phyloP scores from a whole-genome alignment of 164 flowering plant species.

The Santalum album region DNA sequence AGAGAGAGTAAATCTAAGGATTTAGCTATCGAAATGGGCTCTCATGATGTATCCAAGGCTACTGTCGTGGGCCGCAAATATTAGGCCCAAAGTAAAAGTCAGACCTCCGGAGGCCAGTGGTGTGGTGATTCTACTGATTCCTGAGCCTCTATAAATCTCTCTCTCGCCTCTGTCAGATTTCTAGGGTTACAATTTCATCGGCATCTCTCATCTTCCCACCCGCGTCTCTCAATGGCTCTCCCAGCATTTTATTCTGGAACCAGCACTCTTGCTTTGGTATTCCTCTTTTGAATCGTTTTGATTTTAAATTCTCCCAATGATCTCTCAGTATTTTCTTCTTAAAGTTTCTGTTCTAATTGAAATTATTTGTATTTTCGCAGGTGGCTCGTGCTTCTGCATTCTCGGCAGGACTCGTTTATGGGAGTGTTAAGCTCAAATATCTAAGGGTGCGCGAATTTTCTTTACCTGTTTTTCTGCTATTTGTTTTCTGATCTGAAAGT shows the following conservation, averaged over 20 bases:
- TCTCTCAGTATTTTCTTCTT: constrained; percentile 4
- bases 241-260: constrained; percentile 71
- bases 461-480: neutral
- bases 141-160: too few relatives aligned
- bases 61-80: too few relatives aligned
- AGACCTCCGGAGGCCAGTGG: too few relatives aligned
- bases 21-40: too few relatives aligned
- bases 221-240: constrained; percentile 37
- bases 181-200: too few relatives aligned
- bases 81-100: too few relatives aligned
- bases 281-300: too few relatives aligned
- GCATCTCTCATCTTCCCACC: neutral
- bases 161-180: too few relatives aligned
- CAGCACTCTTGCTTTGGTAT: constrained; percentile 70
- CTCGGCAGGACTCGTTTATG: constrained; percentile 59
- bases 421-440: constrained; percentile 58
- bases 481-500: neutral
- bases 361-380: constrained; percentile 16
- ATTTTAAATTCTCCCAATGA: neutral
- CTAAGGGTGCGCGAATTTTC: constrained; percentile 34
- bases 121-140: too few relatives aligned
- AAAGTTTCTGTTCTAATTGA: neutral
- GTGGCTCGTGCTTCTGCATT: constrained; percentile 70
- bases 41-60: too few relatives aligned
- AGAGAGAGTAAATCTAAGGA: too few relatives aligned